Evolutionary conservation across 495 filamentous ascomycete genomes (phyloP).

Genomic region (Bombardia bombarda): DNA sequence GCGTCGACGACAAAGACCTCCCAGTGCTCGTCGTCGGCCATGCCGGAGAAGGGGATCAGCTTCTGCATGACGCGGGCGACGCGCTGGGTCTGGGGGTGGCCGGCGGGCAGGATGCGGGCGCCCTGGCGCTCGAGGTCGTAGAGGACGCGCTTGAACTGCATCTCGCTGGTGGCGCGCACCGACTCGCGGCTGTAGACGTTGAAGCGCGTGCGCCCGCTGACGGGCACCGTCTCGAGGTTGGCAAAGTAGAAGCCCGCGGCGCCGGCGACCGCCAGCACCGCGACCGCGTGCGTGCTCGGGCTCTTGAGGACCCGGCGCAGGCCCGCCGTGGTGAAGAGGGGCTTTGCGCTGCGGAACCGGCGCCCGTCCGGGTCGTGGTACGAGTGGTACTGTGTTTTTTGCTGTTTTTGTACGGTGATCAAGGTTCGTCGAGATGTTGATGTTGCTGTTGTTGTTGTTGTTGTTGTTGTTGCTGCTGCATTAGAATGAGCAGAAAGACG

Average conservation of each 20-base stretch:
- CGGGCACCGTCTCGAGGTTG: conserved; percentile 73
- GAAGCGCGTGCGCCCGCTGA: conserved; percentile 73
- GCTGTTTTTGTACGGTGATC: too few species aligned
- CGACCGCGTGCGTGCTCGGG: conserved; percentile 24
- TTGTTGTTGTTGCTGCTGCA: background rate
- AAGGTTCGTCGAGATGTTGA: background rate
- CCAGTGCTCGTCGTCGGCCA: conserved; percentile 57
- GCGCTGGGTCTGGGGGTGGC: conserved; percentile 29
- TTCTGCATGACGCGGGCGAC: conserved; percentile 64
- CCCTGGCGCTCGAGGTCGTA: conserved; percentile 28
- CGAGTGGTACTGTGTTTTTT: too few species aligned
- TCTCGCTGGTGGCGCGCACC: conserved; percentile 46
- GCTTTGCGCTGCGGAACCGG: conserved; percentile 25
- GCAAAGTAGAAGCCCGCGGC: conserved; percentile 53
- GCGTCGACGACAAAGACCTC: conserved; percentile 80
- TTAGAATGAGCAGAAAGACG: background rate
- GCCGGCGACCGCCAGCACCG: conserved; percentile 25
- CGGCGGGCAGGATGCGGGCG: conserved; percentile 29
- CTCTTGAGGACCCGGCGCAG: conserved; percentile 16
- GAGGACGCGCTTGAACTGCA: conserved; percentile 45
- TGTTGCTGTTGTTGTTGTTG: background rate
- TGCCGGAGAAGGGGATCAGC: conserved; percentile 60
- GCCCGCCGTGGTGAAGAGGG: conserved; percentile 27
- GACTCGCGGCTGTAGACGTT: conserved; percentile 56
- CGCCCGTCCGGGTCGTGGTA: conserved; percentile 1